Evolutionary conservation across 768 basidiomycete genomes (phyloP), one percentile per base, ranked within the genome.

Genomic region (Botryobasidium botryosum): DNA sequence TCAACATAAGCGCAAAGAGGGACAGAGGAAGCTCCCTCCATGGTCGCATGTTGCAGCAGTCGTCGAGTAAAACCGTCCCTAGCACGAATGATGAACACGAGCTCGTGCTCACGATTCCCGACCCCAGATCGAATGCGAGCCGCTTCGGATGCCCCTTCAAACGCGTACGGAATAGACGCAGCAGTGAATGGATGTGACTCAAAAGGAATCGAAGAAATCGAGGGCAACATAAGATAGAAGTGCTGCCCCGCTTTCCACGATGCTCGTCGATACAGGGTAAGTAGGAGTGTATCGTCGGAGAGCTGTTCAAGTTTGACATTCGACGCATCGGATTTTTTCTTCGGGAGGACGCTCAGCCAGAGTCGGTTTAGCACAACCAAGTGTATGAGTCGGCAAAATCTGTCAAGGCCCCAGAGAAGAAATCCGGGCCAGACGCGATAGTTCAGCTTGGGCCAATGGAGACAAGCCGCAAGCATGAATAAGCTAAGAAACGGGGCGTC

Each of bases 161-260:
- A 50, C 10, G 43, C 33, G 1, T 26, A 25, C 0, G 57, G 53
- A 0, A 59, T 56, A 2, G 56, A 56, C 17, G 52, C 42, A 13
- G 56, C 51, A 10, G 60, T 61, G 51, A 62, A 62, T 2, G 61
- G 61, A 41, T 62, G 61, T 2, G 61, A 56, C 50, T 62, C 61
- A 49, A 58, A 57, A 4, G 56, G 57, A 7, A 55, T 44, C 3
- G 29, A 41, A 17, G 57, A 55, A 25, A 60, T 51, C 3, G 52
- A 49, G 3, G 61, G 59, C 28, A 55, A 50, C 13, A 57, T 50
- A 24, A 62, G 38, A 52, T 57, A 62, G 39, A 54, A 53, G 40
- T 60, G 59, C 39, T 60, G 59, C 10, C 57, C 59, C 1, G 57
- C 53, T 12, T 43, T 40, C 57, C 57, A 60, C 15, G 12, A 13